Percentiles rank a stretch among this genome's conserved stretches.
Evolutionary conservation across 73 alveolate genomes (phyloP).

Genomic region (Paramecium sonneborni): DNA sequence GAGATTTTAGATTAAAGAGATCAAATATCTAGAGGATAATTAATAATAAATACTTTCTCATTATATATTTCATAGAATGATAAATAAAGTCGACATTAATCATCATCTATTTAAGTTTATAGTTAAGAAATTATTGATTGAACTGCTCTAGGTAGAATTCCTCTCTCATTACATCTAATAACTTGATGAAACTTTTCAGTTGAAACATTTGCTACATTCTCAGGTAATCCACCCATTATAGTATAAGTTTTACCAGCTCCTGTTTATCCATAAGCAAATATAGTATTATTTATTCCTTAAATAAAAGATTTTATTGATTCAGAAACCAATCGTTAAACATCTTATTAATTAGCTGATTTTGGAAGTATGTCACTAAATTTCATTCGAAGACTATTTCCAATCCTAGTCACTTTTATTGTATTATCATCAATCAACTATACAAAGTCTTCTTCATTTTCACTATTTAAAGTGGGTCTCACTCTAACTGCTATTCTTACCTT

Average conservation of each 20-base stretch:
- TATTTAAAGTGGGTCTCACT: constrained; percentile 32
- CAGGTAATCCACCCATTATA: constrained; percentile 63
- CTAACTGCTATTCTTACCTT: constrained; percentile 51
- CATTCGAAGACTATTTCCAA: constrained; percentile 62
- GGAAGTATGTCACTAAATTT: constrained; percentile 54
- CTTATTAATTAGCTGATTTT: constrained; percentile 41
- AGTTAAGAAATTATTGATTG: background rate
- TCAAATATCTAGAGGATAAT: constrained; percentile 30
- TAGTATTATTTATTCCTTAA: constrained; percentile 64
- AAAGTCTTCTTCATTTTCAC: constrained; percentile 53
- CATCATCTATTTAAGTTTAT: constrained; percentile 23
- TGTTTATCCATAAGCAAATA: constrained; percentile 69
- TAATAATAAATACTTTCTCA: constrained; percentile 25
- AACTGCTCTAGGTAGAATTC: constrained; percentile 64
- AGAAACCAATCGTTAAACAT: constrained; percentile 44
- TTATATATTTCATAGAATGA: constrained; percentile 61
- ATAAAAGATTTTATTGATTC: constrained; percentile 59
- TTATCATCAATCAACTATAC: constrained; percentile 26
- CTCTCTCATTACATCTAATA: constrained; percentile 52
- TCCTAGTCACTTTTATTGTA: constrained; percentile 60
- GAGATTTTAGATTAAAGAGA: constrained; percentile 38
- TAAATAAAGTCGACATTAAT: constrained; percentile 58
- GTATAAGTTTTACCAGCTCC: constrained; percentile 72
- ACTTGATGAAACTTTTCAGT: constrained; percentile 55
- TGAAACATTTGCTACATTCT: constrained; percentile 50